A percentile compares a stretch with the other conserved stretches of the same genome.
These are phyloP conservation scores for Cladophialophora yegresii DNA, from an alignment of 2,329 filamentous ascomycete genomes.

Conservation along the genomic window DNA sequence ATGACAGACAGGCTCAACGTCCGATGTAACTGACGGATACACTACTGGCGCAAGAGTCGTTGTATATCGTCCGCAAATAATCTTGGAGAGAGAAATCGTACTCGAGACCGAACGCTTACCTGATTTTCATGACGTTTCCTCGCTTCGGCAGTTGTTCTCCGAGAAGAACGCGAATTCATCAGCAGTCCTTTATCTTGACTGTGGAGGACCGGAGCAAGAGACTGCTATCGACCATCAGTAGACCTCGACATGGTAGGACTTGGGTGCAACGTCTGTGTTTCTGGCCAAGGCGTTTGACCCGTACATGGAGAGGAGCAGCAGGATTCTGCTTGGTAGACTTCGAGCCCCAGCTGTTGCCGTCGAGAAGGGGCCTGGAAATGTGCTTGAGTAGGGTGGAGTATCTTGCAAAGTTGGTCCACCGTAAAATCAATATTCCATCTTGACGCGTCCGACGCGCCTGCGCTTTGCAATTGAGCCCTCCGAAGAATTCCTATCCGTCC, in stretches of 20 bases:
- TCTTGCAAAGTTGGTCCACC: background rate
- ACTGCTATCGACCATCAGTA: background rate
- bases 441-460: slow-evolving; percentile 16
- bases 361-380: background rate
- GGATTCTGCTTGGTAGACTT: background rate
- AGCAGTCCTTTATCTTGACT: background rate
- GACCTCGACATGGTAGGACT: background rate
- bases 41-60: background rate
- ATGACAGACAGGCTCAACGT: background rate
- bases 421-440: background rate
- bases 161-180: background rate
- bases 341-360: background rate
- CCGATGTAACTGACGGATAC: background rate
- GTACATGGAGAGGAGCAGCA: background rate
- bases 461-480: background rate
- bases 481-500: background rate
- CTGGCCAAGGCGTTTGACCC: background rate
- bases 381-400: background rate
- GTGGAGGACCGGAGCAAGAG: background rate
- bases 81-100: background rate
- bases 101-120: background rate
- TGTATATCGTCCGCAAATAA: background rate
- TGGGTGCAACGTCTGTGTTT: background rate
- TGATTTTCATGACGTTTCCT: slow-evolving; percentile 17
- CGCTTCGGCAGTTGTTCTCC: slow-evolving; percentile 15